These are phyloP conservation scores for Tylopilus intermedius DNA, from an alignment of 768 basidiomycete species.

Conservation along the genomic window DNA sequence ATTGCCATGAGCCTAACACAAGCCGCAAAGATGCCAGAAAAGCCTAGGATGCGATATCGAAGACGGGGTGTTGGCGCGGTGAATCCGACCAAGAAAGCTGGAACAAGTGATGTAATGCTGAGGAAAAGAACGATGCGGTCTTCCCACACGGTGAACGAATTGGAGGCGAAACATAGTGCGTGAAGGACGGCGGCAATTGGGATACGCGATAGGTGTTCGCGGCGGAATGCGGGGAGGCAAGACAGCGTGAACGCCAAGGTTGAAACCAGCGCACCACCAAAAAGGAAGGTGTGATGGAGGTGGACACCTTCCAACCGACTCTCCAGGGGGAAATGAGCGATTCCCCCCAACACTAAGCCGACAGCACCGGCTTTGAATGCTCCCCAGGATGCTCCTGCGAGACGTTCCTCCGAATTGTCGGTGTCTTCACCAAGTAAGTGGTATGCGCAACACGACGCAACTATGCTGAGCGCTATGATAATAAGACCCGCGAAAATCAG, in stretches of 20 bases:
- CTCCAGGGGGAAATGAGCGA: conserved; percentile 30
- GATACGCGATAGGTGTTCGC: conserved; percentile 25
- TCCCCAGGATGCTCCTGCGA: conserved; percentile 28
- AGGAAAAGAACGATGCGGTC: conserved; percentile 78
- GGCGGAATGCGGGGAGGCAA: conserved; percentile 33
- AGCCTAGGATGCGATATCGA: conserved; percentile 69
- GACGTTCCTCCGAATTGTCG: conserved; percentile 41
- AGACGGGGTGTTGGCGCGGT: conserved; percentile 65
- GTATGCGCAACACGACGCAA: conserved; percentile 56
- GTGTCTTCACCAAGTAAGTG: conserved; percentile 37
- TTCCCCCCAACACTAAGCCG: conserved; percentile 36
- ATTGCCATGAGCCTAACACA: conserved; percentile 72
- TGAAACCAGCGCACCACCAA: conserved; percentile 44
- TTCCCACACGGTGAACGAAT: conserved; percentile 99
- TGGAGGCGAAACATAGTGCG: conserved; percentile 75
- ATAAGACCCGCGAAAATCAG: conserved; percentile 72
- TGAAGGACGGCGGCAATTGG: conserved; percentile 63
- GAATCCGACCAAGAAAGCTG: conserved; percentile 56
- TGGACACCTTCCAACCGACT: conserved; percentile 43
- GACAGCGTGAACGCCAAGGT: conserved; percentile 42
- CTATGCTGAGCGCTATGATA: conserved; percentile 51
- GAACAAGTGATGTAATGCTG: conserved; percentile 57
- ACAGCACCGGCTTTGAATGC: conserved; percentile 32
- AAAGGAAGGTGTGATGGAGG: conserved; percentile 46
- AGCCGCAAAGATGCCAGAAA: conserved; percentile 58